These are phyloP conservation scores for Penicillium paxilli DNA, from an alignment of 495 filamentous ascomycete species.

Conservation along the genomic window DNA sequence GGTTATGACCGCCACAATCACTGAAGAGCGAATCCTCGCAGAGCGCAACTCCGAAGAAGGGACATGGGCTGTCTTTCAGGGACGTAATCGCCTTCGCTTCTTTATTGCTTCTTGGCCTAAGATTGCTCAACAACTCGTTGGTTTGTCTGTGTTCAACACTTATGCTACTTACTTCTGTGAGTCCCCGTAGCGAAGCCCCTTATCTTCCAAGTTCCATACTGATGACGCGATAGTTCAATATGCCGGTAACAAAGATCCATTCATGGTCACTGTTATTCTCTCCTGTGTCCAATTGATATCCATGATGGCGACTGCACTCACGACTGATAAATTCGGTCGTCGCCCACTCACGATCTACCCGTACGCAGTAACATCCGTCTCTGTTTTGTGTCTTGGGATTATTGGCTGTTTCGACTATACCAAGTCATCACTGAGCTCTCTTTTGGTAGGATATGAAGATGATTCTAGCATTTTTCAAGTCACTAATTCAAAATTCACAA, in stretches of 20 bases:
- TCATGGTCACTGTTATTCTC: conserved; percentile 41
- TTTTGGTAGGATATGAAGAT: conserved; percentile 23
- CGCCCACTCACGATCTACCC: conserved; percentile 39
- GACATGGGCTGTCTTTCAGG: conserved; percentile 34
- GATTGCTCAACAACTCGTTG: conserved; percentile 44
- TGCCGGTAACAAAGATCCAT: conserved; percentile 40
- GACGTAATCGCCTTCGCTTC: conserved; percentile 39
- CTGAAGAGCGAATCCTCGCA: conserved; percentile 30
- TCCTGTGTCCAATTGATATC: conserved; percentile 42
- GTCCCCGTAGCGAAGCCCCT: background rate
- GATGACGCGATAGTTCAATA: conserved; percentile 29
- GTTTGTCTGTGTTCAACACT: conserved; percentile 41
- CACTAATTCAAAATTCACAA: background rate
- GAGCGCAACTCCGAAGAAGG: conserved; percentile 28
- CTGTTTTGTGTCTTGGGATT: conserved; percentile 37
- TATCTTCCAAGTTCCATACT: background rate
- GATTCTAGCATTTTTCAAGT: background rate
- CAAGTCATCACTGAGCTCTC: conserved; percentile 28
- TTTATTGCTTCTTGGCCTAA: conserved; percentile 44
- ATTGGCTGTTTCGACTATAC: conserved; percentile 44
- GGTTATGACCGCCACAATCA: conserved; percentile 32
- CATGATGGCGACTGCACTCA: conserved; percentile 29
- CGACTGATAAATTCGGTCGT: conserved; percentile 39
- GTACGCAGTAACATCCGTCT: conserved; percentile 36
- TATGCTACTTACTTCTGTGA: conserved; percentile 45